Conservation (phyloP, 768 basidiomycete species). For the Amanita pseudoporphyria region DNA sequence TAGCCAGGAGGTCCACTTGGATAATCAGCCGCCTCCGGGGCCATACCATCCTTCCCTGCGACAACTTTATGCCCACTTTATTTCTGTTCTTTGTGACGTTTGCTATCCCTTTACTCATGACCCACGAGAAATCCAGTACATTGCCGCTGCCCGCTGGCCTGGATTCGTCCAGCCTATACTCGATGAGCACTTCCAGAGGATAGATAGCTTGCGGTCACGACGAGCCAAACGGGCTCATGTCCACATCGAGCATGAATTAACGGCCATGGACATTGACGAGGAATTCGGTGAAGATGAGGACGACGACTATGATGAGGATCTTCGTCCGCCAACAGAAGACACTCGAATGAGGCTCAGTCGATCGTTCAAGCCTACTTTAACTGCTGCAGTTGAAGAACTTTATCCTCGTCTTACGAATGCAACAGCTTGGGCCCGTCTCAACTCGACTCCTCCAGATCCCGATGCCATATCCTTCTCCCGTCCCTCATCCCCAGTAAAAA, state of each 20-base stretch:
- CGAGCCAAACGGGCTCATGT: background rate
- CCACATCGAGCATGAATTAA: background rate
- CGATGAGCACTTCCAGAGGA: constrained; percentile 28
- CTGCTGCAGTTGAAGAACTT: constrained; percentile 52
- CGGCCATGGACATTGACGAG: constrained; percentile 15
- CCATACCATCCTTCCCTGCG: constrained; percentile 45
- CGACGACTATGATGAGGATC: constrained; percentile 2
- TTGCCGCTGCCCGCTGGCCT: constrained; percentile 75
- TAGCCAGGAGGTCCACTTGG: background rate
- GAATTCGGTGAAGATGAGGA: constrained; percentile 17
- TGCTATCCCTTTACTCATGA: constrained; percentile 60
- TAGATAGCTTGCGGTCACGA: constrained; percentile 4
- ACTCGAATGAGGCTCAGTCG: constrained; percentile 56
- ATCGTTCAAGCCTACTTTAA: constrained; percentile 54
- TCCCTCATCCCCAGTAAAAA: constrained; percentile 2
- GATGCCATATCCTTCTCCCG: background rate
- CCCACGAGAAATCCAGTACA: constrained; percentile 61
- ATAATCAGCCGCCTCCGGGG: background rate
- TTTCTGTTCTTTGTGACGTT: constrained; percentile 44
- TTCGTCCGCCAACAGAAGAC: constrained; percentile 40
- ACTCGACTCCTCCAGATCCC: background rate
- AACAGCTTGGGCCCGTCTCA: constrained; percentile 42
- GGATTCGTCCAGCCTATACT: constrained; percentile 65
- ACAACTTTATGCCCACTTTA: constrained; percentile 57
- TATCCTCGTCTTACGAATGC: constrained; percentile 64